Evolutionary conservation across 1,284 basidiomycete species (phyloP), one percentile per base, ranked within the genome.

Genomic region (Pyrrhoderma noxium): DNA sequence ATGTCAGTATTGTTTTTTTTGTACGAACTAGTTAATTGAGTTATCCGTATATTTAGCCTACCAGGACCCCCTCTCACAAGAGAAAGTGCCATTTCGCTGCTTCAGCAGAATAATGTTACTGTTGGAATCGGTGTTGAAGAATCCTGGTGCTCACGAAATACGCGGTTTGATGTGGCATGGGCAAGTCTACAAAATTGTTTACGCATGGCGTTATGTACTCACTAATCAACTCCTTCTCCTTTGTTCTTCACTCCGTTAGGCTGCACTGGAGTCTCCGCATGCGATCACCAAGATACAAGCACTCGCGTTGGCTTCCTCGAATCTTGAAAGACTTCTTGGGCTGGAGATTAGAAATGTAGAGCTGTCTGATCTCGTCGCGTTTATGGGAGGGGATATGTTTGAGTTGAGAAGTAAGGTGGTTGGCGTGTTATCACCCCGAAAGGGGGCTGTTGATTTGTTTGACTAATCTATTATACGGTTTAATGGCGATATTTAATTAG

Each of bases 121-220:
- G 80, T 89, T 21, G 88, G 76, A 1, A 62, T 91, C 40, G 84
- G 84, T 7, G 70, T 85, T 27, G 64, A 70, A 39, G 75, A 80
- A 49, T 70, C 72, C 14, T 88, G 80, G 78, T 72, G 71, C 60
- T 79, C 79, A 0, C 69, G 79, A n/a, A 85, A 83, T 55, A 71
- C 80, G 16, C 72, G 85, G 4, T 86, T 86, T 63, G 85, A 89
- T 56, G 67, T 78, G 45, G 82, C 74, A 36, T 87, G 84, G 83
- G 84, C 82, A 59, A 31, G 65, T 62, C 70, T 65, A 50, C 70
- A 68, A 3, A 9, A 16, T 19, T n/a, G 8, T 68, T 67, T 65
- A 65, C 47, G 58, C 70, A n/a, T n/a, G n/a, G n/a, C 7, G 11
- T 14, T 3, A 8, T 3, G 11, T 22, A 34, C 5, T 34, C 21